phyloP scores from a whole-genome alignment of 1,284 basidiomycete genomes.

The Stygiomarasmius scandens region DNA sequence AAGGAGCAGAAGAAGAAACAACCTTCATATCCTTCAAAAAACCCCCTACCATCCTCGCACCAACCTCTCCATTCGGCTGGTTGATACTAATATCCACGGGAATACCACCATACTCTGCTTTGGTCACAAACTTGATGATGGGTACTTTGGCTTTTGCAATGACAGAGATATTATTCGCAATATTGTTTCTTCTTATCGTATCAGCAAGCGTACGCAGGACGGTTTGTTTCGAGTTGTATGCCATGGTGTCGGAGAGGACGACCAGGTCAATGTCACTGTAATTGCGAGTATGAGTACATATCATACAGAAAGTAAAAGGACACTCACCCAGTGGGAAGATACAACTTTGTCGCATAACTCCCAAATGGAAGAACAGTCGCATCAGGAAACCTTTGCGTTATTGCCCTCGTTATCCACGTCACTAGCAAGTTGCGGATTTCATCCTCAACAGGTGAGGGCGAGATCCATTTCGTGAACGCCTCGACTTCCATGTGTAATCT shows the following conservation, averaged over 20 bases:
- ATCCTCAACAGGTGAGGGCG: conserved; percentile 85
- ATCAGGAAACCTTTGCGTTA: conserved; percentile 74
- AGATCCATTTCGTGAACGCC: conserved; percentile 87
- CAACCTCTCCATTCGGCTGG: conserved; percentile 82
- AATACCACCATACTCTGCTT: conserved; percentile 68
- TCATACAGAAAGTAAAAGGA: conserved; percentile 4
- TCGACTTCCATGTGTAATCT: conserved; percentile 86
- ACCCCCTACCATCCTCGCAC: conserved; percentile 81
- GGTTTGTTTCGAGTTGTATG: conserved; percentile 56
- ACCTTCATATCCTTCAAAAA: conserved; percentile 70
- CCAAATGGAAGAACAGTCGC: conserved; percentile 89
- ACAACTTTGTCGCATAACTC: conserved; percentile 92
- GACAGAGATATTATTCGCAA: conserved; percentile 72
- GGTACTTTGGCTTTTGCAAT: conserved; percentile 92
- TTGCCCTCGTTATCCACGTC: conserved; percentile 68
- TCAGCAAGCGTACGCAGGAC: conserved; percentile 69
- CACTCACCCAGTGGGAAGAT: conserved; percentile 90
- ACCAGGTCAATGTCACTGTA: conserved; percentile 79
- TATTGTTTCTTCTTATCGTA: conserved; percentile 61
- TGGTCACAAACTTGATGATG: conserved; percentile 90
- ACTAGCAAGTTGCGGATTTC: conserved; percentile 82
- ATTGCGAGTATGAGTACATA: conserved; percentile 4
- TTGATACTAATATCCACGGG: conserved; percentile 92
- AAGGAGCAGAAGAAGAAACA: neutral
- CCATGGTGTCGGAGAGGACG: conserved; percentile 68